Evolutionary conservation across 176 grass and related monocot species (phyloP), one percentile per base, ranked within the genome.

Genomic region (Dendrocalamus sinicus): DNA sequence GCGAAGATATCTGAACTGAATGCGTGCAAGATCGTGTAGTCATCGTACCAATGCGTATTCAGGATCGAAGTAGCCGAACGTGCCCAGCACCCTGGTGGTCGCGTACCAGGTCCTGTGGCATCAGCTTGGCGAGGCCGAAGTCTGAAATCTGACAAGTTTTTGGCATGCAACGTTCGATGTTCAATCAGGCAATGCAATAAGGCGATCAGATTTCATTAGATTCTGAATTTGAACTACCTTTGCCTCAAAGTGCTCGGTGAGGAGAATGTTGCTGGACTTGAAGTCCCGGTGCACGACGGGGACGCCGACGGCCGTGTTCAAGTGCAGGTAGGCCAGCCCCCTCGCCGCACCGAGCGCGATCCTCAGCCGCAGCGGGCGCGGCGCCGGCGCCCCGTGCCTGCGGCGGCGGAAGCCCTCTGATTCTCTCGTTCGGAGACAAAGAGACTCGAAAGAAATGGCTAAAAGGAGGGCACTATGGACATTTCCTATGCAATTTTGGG

Each of bases 51-150:
- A 77, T 7, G 96, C 96, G 69, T 99, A 99, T 72, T 99, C 96
- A 4, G 96, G 96, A 73, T 99, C 96, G 75, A 99, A 99, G 85
- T 99, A 99, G 53, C 96, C 96, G 76, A 99, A 99, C n/a, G 96
- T 99, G 72, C 96, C 96, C 5, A 99, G 87, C 43, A 96, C 90
- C 58, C 94, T 91, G 73, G 96, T 96, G 64, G 93, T 96, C 10
- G 92, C 78, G 85, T 92, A 78, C 94, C n/a, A 90, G 84, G 63
- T 91, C 90, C 84, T 96, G 88, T 35, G 94, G 93, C 96, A 99
- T 96, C 65, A 96, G 79, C 89, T 99, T 99, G 30, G 96, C 94
- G 1, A 99, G 82, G 15, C 96, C 96, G 39, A 99, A 99, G 70
- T 99, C 96, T 0, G 96, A 99, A 81, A 99, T 96, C 96, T 98